Evolutionary conservation across 805 yeast species (phyloP), one percentile per base, ranked within the genome.

Genomic region (Candida tallmaniae): DNA sequence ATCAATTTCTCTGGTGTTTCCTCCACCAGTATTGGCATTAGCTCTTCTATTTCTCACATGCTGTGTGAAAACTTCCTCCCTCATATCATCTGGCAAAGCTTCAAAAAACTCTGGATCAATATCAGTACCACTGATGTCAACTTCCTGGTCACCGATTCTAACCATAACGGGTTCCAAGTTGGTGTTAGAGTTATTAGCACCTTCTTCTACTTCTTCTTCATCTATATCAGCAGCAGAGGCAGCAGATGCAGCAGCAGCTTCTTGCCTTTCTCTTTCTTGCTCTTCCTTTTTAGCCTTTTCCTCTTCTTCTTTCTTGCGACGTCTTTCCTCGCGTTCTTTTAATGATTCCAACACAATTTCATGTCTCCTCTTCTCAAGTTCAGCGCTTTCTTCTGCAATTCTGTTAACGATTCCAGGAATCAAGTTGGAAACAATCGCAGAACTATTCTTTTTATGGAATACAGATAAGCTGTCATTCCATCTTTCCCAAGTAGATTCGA

Each of bases 1-100:
- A 45, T 81, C 94, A 34, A 85, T 73, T 46, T 83, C 95, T 19
- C 85, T 64, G 3, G 74, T 64, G 10, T 69, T 62, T 1, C 59
- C 52, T 1, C 76, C 52, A 8, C 27, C 12, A 10, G 60, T 52
- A 1, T 73, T 41, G 42, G 84, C 62, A 65, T 76, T 28, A 68
- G 70, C 81, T 40, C 93, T 68, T 39, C 89, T 66, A 45, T 85
- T 93, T 27, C 88, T 65, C 5, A 87, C 65, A 50, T 88, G 95
- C 42, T 87, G 90, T 0, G 89, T 76, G 51, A 85, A 79, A 0
- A 88, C 97, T 50, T 89, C 96, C 42, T 87, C 95, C 32, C 96
- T 68, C 84, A 89, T 83, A 34, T 85, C 93, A 28, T 86, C 95
- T 0, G 97, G 97, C 23, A 89, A 68, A 0, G 96, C 96, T 47